These are phyloP conservation scores for Colletotrichum sp. DNA, from an alignment of 2,329 filamentous ascomycete genomes.

Conservation along the genomic window DNA sequence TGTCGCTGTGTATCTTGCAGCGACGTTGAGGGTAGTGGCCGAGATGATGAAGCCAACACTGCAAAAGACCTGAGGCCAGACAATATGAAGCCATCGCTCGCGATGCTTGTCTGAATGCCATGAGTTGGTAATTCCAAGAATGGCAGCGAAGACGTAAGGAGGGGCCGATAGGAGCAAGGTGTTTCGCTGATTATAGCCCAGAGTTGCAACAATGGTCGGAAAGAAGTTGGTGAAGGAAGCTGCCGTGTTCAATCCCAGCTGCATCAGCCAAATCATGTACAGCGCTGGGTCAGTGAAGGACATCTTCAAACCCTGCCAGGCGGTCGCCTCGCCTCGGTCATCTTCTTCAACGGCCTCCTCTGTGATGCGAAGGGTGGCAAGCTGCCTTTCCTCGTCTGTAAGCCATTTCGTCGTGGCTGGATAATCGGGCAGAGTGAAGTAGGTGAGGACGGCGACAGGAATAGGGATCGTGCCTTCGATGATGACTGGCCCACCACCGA, in stretches of 20 bases:
- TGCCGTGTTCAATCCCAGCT: background rate
- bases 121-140: constrained; percentile 25
- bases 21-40: background rate
- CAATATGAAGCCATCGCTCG: constrained; percentile 53
- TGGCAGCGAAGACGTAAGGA: constrained; percentile 11
- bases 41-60: constrained; percentile 25
- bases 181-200: background rate
- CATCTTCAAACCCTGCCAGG: background rate
- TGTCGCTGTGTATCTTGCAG: constrained; percentile 14
- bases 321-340: background rate
- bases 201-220: background rate
- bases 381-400: constrained; percentile 37
- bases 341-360: background rate
- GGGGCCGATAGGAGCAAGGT: constrained; percentile 21
- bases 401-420: constrained; percentile 41
- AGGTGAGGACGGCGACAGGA: background rate
- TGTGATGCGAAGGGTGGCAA: constrained; percentile 30
- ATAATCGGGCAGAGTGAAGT: constrained; percentile 24
- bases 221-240: background rate
- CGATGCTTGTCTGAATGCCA: constrained; percentile 50
- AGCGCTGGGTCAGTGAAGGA: background rate
- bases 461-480: constrained; percentile 15
- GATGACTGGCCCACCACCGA: background rate
- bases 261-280: constrained; percentile 8
- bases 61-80: constrained; percentile 42